A percentile compares a stretch with the other conserved stretches of the same genome.
phyloP scores from a whole-genome alignment of 345 rosid genomes.

The Anastatica hierochuntica region DNA sequence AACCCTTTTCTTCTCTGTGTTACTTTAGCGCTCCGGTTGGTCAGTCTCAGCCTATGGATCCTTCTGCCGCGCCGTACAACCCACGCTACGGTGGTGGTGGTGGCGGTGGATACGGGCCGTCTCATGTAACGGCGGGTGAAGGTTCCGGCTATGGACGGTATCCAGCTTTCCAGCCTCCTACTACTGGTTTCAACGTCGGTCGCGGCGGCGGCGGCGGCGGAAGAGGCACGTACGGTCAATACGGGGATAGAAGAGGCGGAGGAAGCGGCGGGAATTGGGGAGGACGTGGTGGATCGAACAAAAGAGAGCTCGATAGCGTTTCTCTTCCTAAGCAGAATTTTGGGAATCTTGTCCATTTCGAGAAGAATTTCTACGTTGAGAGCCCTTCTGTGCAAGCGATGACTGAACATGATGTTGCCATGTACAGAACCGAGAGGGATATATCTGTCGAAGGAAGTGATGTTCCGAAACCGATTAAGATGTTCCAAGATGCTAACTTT shows the following conservation, averaged over 20 bases:
- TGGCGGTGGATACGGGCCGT: slow-evolving; percentile 29
- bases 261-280: slow-evolving; percentile 29
- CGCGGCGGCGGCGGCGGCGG: slow-evolving; percentile 27
- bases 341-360: slow-evolving; percentile 65
- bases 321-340: slow-evolving; percentile 70
- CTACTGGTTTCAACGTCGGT: slow-evolving; percentile 33
- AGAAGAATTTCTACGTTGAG: slow-evolving; percentile 78
- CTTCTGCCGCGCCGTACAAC: slow-evolving; percentile 26
- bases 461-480: slow-evolving; percentile 67
- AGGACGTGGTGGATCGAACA: slow-evolving; percentile 43
- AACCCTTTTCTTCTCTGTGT: background rate
- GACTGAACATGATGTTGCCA: slow-evolving; percentile 55
- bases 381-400: slow-evolving; percentile 51
- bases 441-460: slow-evolving; percentile 75
- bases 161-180: slow-evolving; percentile 51
- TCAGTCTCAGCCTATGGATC: slow-evolving; percentile 28
- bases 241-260: slow-evolving; percentile 23
- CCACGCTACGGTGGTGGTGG: slow-evolving; percentile 34
- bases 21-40: slow-evolving; percentile 44
- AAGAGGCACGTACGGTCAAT: slow-evolving; percentile 21
- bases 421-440: slow-evolving; percentile 54
- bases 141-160: slow-evolving; percentile 25
- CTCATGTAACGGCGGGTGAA: slow-evolving; percentile 28
- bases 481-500: slow-evolving; percentile 76
- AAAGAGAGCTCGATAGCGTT: slow-evolving; percentile 51